Evolutionary conservation across 2,329 filamentous ascomycete genomes (phyloP).

Genomic region (Epicoccum sorghinum): DNA sequence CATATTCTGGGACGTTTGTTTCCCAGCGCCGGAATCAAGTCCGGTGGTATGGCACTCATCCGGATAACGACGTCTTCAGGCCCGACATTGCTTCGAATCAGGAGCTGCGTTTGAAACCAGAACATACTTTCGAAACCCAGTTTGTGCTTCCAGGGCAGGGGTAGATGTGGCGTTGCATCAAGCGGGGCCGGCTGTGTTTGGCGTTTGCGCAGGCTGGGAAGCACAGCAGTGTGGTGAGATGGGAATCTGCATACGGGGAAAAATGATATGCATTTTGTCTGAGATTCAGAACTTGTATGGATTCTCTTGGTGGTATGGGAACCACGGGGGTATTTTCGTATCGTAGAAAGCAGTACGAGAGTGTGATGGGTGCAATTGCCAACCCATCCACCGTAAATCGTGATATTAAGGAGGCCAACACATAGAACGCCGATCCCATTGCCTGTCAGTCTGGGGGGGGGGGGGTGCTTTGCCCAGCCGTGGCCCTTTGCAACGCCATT

Average conservation of each 20-base stretch:
- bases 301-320: neutral
- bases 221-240: neutral
- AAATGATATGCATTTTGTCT: neutral
- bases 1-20: neutral
- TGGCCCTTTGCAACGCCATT: slow-evolving; percentile 7
- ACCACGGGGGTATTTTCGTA: slow-evolving; percentile 8
- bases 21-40: neutral
- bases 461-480: neutral
- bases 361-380: too few species aligned
- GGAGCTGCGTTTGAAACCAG: neutral
- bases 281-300: neutral
- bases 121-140: too few species aligned
- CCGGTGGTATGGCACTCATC: neutral
- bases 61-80: neutral
- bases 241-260: neutral
- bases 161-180: neutral
- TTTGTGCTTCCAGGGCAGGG: too few species aligned
- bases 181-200: neutral
- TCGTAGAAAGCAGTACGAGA: neutral
- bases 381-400: too few species aligned
- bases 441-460: slow-evolving; percentile 4
- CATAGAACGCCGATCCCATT: neutral
- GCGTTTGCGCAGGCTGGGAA: neutral
- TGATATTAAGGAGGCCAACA: too few species aligned
- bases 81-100: neutral